phyloP scores from a whole-genome alignment of 768 basidiomycete genomes.

The Leucocoprinus sp. region DNA sequence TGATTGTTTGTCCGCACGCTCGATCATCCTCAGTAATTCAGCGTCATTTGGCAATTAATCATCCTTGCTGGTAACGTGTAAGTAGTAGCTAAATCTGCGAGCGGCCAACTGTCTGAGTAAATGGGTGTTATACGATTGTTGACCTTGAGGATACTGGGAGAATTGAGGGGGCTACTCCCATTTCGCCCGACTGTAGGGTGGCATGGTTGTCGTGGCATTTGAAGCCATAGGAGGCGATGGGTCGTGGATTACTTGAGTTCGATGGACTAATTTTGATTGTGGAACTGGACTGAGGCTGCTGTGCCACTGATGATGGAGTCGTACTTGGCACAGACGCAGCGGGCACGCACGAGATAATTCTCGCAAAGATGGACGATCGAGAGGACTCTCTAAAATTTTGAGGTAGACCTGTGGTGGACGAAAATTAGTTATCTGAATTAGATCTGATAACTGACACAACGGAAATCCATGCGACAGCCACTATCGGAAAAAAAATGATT shows the following conservation, averaged over 20 bases:
- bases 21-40: slow-evolving; percentile 63
- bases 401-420: slow-evolving; percentile 27
- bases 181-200: slow-evolving; percentile 15
- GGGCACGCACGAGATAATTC: slow-evolving; percentile 54
- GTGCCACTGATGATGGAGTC: slow-evolving; percentile 27
- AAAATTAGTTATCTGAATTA: slow-evolving; percentile 20
- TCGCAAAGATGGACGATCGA: slow-evolving; percentile 37
- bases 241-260: slow-evolving; percentile 28
- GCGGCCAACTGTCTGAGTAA: slow-evolving; percentile 60
- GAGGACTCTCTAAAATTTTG: slow-evolving; percentile 41
- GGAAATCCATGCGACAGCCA: slow-evolving; percentile 11
- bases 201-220: slow-evolving; percentile 39
- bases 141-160: slow-evolving; percentile 26
- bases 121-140: slow-evolving; percentile 30
- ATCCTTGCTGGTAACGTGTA: slow-evolving; percentile 47
- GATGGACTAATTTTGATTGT: slow-evolving; percentile 41
- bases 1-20: slow-evolving; percentile 60
- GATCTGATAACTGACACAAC: slow-evolving; percentile 8
- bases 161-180: slow-evolving; percentile 18
- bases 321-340: slow-evolving; percentile 49
- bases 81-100: slow-evolving; percentile 46
- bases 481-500: slow-evolving; percentile 12
- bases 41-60: slow-evolving; percentile 62
- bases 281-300: slow-evolving; percentile 32
- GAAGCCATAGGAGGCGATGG: slow-evolving; percentile 33